Conservation (phyloP, 345 rosid genomes). For the Clarkia xantiana region DNA sequence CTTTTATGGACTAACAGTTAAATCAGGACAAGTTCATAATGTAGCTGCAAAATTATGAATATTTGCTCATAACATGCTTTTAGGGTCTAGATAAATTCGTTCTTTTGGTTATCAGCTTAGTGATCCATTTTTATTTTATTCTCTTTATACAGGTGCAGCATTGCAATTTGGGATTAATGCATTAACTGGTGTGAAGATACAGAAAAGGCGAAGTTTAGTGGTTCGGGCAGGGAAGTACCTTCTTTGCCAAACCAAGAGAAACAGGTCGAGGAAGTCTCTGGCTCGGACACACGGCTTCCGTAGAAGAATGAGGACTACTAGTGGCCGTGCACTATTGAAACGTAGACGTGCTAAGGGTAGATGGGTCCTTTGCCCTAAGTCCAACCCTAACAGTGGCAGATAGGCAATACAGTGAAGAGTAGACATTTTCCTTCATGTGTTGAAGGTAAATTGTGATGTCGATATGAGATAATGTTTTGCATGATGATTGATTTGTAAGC, state of each 20-base stretch:
- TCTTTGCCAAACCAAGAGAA: constrained; percentile 83
- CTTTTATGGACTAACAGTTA: too few species aligned
- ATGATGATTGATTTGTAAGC: too few species aligned
- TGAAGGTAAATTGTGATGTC: too few species aligned
- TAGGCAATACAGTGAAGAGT: neutral
- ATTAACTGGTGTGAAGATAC: constrained; percentile 15
- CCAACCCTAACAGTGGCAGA: constrained; percentile 73
- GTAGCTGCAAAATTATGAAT: too few species aligned
- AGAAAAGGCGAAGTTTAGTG: constrained; percentile 41
- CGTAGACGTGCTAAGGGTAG: constrained; percentile 93
- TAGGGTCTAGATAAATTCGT: too few species aligned
- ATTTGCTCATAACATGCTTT: too few species aligned
- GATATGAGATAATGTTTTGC: too few species aligned
- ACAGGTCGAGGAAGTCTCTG: constrained; percentile 78
- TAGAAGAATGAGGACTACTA: constrained; percentile 70
- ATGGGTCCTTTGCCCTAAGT: constrained; percentile 76
- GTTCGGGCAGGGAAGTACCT: constrained; percentile 87
- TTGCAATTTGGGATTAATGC: constrained; percentile 40
- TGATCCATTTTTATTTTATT: too few species aligned
- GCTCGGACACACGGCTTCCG: constrained; percentile 95
- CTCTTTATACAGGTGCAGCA: constrained; percentile 43
- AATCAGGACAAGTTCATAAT: too few species aligned
- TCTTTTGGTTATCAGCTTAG: too few species aligned
- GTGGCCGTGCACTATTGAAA: constrained; percentile 69
- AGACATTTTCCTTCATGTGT: too few species aligned